phyloP scores from a whole-genome alignment of 495 filamentous ascomycete genomes.

The Annulohypoxylon bovei region DNA sequence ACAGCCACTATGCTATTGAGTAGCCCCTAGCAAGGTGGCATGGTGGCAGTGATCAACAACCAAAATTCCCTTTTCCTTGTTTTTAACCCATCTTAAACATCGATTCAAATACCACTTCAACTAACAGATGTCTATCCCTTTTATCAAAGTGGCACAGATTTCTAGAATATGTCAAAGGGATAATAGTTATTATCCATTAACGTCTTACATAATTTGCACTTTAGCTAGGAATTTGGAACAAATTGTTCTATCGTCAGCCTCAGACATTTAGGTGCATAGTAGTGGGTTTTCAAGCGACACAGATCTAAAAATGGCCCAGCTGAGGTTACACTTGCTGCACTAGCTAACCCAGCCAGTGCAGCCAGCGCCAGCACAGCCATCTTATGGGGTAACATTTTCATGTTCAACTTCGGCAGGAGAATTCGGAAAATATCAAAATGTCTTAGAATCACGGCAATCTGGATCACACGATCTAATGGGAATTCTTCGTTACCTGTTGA shows the following conservation, averaged over 20 bases:
- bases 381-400: no score
- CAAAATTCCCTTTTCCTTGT: conserved; percentile 16
- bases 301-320: conserved; percentile 27
- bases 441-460: conserved; percentile 9
- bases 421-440: background rate
- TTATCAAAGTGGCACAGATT: background rate
- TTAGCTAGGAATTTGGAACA: background rate
- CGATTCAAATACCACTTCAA: conserved; percentile 12
- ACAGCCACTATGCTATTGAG: background rate
- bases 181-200: background rate
- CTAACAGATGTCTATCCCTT: background rate
- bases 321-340: conserved; percentile 13
- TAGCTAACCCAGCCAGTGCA: background rate
- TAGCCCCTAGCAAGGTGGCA: background rate
- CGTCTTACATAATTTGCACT: background rate
- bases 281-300: background rate
- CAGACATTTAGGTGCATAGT: no score
- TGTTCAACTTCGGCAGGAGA: background rate
- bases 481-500: conserved; percentile 13
- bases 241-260: conserved; percentile 2
- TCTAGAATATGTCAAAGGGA: background rate
- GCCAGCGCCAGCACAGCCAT: background rate
- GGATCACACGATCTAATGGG: conserved; percentile 12
- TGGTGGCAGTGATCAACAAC: conserved; percentile 31
- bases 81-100: conserved; percentile 1